phyloP scores from a whole-genome alignment of 805 yeast genomes.

The Pichia occidentalis region DNA sequence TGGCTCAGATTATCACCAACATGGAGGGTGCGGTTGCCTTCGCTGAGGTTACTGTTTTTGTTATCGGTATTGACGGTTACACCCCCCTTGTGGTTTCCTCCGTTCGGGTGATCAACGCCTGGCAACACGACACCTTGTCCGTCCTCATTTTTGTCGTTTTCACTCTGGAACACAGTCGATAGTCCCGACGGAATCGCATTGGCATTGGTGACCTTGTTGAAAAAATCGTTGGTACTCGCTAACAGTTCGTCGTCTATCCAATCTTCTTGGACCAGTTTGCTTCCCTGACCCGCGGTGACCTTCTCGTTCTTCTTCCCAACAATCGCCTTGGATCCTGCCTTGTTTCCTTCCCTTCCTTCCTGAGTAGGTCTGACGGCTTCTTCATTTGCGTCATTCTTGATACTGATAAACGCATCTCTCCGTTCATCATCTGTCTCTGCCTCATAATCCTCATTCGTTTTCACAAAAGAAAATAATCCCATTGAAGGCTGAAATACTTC shows the following conservation, averaged over 20 bases:
- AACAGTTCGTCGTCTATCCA: slow-evolving; percentile 1
- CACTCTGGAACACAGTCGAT: slow-evolving; percentile 25
- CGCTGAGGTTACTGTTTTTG: too few species aligned
- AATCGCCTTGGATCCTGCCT: too few species aligned
- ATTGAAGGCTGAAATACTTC: slow-evolving; percentile 8
- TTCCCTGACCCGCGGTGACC: too few species aligned
- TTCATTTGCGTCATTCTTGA: background rate
- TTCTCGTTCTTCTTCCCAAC: too few species aligned
- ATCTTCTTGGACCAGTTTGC: background rate
- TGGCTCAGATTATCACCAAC: background rate
- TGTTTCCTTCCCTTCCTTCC: too few species aligned
- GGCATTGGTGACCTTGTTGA: slow-evolving; percentile 8
- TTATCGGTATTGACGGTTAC: too few species aligned
- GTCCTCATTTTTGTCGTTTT: slow-evolving; percentile 7
- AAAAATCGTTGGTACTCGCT: slow-evolving; percentile 9
- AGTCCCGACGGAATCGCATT: slow-evolving; percentile 29
- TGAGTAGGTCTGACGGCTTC: too few species aligned
- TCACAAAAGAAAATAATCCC: slow-evolving; percentile 8
- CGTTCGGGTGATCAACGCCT: slow-evolving; percentile 1
- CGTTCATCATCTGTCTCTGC: background rate
- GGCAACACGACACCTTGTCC: background rate
- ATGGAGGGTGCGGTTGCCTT: background rate
- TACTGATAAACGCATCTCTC: background rate
- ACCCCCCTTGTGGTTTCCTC: background rate
- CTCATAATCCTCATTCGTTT: background rate